Base-by-base conservation (phyloP, 495 filamentous ascomycete genomes). In the Clohesyomyces aquaticus region DNA sequence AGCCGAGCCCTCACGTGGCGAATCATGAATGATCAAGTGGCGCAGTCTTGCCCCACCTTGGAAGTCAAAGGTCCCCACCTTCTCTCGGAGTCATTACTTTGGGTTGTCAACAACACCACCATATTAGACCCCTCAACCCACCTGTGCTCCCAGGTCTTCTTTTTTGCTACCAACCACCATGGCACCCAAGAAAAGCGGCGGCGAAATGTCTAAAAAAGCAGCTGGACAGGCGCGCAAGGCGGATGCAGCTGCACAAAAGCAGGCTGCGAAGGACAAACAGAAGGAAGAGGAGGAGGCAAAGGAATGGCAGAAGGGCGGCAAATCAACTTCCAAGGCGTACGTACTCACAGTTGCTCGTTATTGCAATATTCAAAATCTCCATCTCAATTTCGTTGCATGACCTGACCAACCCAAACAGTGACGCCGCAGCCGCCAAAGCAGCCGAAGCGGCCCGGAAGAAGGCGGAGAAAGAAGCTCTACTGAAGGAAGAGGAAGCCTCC, bases 161-260 rank as follows among this genome's bases (percentile, higher is more conserved):
- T 29, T 23, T 2, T 32, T 14, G 29, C 9, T 12, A 26, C 2
- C 1, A 47, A 22, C 4, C 65, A 71, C 18, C 59, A 87, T 84
- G 83, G 79, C 75, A 4, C 78, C 76, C 48, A 91, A 90, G 77
- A 95, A 91, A 77, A 79, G 77, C 57, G 79, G 72, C 21, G 83
- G 54, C 25, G 65, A 63, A 92, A 67, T 90, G 77, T 88, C 84
- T 70, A 98, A 96, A 81, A 98, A 98, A 79, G 93, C 80, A 0
- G 84, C 85, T 1, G 95, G 94, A 67, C 90, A 98, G 71, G 92
- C 93, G 59, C 81, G 91, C 79, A 98, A 98, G 81, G 93, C 94
- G 59, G 91, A 96, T 46, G 84, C 85, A 10, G 93, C 92, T 0
- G 86, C 89, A 1, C 69, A 80, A 48, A 98, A 96, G 75, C 82